phyloP scores from a whole-genome alignment of 2,329 filamentous ascomycete genomes.

The Tolypocladium tundrense region DNA sequence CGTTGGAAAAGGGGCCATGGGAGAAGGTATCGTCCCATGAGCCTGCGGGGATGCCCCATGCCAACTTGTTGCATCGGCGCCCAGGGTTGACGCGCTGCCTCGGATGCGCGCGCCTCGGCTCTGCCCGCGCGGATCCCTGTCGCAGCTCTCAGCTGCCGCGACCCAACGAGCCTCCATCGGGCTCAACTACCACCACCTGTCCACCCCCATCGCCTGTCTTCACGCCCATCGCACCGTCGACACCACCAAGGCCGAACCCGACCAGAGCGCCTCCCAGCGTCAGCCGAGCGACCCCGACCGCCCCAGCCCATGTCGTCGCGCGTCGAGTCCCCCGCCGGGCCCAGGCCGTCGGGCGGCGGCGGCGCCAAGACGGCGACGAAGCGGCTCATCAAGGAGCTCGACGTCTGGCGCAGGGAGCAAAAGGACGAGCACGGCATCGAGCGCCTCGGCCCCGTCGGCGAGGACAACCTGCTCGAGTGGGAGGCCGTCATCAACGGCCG shows the following conservation, averaged over 20 bases:
- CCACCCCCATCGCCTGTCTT: neutral
- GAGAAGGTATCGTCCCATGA: neutral
- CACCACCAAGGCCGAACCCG: neutral
- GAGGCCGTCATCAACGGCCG: conserved; percentile 51
- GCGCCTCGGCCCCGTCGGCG: conserved; percentile 43
- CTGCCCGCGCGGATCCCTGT: conserved; percentile 14
- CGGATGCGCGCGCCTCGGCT: conserved; percentile 15
- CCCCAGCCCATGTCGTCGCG: conserved; percentile 4
- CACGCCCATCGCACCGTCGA: neutral
- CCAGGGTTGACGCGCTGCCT: conserved; percentile 8
- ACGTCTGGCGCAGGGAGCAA: conserved; percentile 39
- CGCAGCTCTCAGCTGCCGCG: neutral
- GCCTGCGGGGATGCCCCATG: neutral
- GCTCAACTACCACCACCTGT: neutral
- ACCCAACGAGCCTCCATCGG: neutral
- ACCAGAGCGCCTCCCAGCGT: neutral
- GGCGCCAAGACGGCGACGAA: conserved; percentile 37
- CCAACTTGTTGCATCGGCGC: neutral
- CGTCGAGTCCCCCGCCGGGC: conserved; percentile 8
- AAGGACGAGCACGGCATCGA: conserved; percentile 44
- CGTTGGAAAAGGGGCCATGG: neutral
- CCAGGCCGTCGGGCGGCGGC: conserved; percentile 10
- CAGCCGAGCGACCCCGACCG: neutral
- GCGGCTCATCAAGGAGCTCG: conserved; percentile 49
- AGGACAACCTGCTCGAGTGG: conserved; percentile 47